Base-by-base conservation (phyloP, 331 rosid species). In the Malus hybrid region DNA sequence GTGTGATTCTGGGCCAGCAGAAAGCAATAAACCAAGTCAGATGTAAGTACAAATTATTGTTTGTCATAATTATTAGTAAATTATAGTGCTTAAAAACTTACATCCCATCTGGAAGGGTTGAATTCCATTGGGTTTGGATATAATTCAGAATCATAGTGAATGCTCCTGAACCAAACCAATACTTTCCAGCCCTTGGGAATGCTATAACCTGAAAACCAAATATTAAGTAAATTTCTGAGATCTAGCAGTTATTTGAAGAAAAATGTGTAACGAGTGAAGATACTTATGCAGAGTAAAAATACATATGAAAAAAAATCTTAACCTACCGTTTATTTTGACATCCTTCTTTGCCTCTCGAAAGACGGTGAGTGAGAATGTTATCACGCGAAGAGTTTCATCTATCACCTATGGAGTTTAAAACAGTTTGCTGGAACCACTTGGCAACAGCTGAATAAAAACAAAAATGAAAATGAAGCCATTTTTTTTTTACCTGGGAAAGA, bases 161-260 rank as follows among this genome's bases (percentile, higher is more conserved):
- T 85, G 10, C 86, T 85, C 61, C 98, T 86, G 61, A 93, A 93
- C 97, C 97, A 93, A 5, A 84, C 89, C 34, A 93, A 87, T 4
- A 82, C 90, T 83, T 85, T 93, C 98, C 98, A 91, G n/a, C 96
- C 97, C 82, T 88, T 88, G 42, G 98, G 98, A 81, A 91, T 80
- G 67, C 74, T 70, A 68, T 91, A 93, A 34, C 98, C 98, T 93
- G 80, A 52, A 82, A 65, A 2, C 12, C 2, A 80, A 66, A 13
- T 28, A 64, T 5, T 42, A 34, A 20, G 48, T 31, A 54, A 33
- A 56, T 7, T 56, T 71, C 10, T 6, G 54, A 12, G 65, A 22
- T 65, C 59, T 6, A 11, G 50, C 4, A 57, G 6, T 19, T 57
- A 57, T 44, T 44, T 12, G 50, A 44, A 44, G 50, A 44, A 44